Evolutionary conservation across 257 asterid species (phyloP), one percentile per base, ranked within the genome.

Genomic region (Capsicum baccatum): DNA sequence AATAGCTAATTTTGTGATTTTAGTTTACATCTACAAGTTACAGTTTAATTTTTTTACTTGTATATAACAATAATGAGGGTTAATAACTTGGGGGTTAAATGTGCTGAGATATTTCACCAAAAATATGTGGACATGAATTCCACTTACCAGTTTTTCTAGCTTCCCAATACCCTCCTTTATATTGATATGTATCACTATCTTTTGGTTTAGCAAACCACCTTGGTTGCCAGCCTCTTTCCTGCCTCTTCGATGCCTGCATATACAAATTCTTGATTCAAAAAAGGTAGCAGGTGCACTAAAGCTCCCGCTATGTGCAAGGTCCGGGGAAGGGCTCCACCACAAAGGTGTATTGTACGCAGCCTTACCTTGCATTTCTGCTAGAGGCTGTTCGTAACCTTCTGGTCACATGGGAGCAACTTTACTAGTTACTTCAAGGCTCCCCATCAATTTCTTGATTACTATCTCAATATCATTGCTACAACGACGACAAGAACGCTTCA

Each of bases 151-250:
- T 58, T 69, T 86, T 79, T 58, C 86, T 83, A 4, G 86, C 88
- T 62, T 83, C 88, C 88, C 88, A 86, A 68, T 86, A 86, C 7
- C 88, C 88, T 54, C 88, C 88, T 55, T 55, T 68, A 79, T 86
- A 86, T 62, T 57, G 63, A 81, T 76, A 86, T 54, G 81, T 83
- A 67, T 79, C 88, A 58, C 84, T 78, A 52, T 47, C 88, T 70
- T 54, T 74, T 19, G 50, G 68, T 67, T 83, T 86, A 5, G 86
- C 70, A 66, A 86, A 86, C 88, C 88, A 86, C 68, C 85, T 66
- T 21, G 88, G 86, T 80, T 86, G 52, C 88, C 88, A 86, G 26
- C 88, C 88, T 66, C 83, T 86, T 71, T 83, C 84, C 69, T 86
- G 88, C 88, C 83, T 86, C 66, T 63, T 86, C 7, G 83, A 4